Evolutionary conservation across 495 filamentous ascomycete genomes (phyloP).

Genomic region (Polyplosphaeria fusca): DNA sequence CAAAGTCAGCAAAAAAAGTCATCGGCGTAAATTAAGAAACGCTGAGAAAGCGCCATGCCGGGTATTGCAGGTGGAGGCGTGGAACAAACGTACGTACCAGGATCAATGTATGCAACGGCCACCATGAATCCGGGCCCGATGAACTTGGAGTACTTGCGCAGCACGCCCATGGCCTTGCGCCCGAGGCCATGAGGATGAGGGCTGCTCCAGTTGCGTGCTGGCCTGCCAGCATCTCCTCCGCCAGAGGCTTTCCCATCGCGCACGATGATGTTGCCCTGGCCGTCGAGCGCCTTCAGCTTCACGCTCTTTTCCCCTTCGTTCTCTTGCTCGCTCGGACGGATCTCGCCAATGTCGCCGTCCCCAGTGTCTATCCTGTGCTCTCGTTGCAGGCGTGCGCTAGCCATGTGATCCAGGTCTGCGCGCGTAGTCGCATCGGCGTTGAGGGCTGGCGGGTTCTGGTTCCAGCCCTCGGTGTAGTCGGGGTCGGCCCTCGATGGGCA

Average conservation of each 20-base stretch:
- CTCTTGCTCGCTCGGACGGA: conserved; percentile 14
- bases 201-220: neutral
- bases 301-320: conserved; percentile 9
- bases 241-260: conserved; percentile 17
- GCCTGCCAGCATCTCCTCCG: neutral
- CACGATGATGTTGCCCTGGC: conserved; percentile 14
- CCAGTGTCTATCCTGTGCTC: conserved; percentile 36
- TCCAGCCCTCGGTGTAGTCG: conserved; percentile 48
- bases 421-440: conserved; percentile 56
- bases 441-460: conserved; percentile 56
- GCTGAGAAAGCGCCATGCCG: neutral
- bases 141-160: conserved; percentile 70
- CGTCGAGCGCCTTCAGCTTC: conserved; percentile 20
- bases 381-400: conserved; percentile 49
- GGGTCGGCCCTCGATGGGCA: conserved; percentile 55
- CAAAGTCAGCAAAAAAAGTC: no score
- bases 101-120: conserved; percentile 76
- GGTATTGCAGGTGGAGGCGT: neutral
- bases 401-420: conserved; percentile 56
- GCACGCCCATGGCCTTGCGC: conserved; percentile 36
- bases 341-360: conserved; percentile 22
- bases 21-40: neutral
- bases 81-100: conserved; percentile 46
- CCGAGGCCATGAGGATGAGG: conserved; percentile 30
- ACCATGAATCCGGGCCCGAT: conserved; percentile 85